phyloP scores from a whole-genome alignment of 2,329 filamentous ascomycete species.

The Rugonectria rugulosa region DNA sequence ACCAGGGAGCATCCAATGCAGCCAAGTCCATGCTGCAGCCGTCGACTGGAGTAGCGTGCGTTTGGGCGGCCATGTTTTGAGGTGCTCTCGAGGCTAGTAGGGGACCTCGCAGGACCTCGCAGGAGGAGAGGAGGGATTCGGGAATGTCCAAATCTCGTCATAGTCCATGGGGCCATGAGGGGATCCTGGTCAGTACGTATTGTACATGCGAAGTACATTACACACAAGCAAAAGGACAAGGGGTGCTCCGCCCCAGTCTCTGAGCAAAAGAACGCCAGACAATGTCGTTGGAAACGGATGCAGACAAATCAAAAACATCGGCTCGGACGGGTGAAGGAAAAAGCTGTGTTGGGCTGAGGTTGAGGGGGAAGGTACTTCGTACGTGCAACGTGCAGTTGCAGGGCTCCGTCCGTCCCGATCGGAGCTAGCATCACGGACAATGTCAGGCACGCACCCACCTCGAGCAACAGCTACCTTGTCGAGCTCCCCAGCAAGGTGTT shows the following conservation, averaged over 20 bases:
- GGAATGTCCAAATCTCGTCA: slow-evolving; percentile 16
- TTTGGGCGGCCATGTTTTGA: slow-evolving; percentile 14
- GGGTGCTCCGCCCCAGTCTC: no score
- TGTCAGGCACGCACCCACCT: slow-evolving; percentile 36
- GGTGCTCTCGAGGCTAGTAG: slow-evolving; percentile 9
- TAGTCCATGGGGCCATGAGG: slow-evolving; percentile 6
- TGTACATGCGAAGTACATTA: background rate
- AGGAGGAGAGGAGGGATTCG: background rate
- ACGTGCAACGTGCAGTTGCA: slow-evolving; percentile 24
- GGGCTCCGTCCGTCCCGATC: slow-evolving; percentile 32
- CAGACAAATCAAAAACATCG: background rate
- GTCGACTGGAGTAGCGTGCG: slow-evolving; percentile 12
- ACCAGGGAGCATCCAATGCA: slow-evolving; percentile 12
- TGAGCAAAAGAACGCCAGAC: no score
- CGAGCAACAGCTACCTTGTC: slow-evolving; percentile 11
- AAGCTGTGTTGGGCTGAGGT: no score
- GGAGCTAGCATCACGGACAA: slow-evolving; percentile 36
- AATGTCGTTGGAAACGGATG: no score
- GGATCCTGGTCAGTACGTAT: background rate
- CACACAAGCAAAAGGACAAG: no score
- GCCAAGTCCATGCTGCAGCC: slow-evolving; percentile 8
- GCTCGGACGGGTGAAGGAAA: background rate
- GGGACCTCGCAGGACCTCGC: slow-evolving; percentile 11
- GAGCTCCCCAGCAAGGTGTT: slow-evolving; percentile 18
- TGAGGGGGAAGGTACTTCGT: no score